Percentiles rank a stretch among this genome's conserved stretches.
These are phyloP conservation scores for Penicillium sp. DNA, from an alignment of 2,329 filamentous ascomycete species.

Conservation along the genomic window DNA sequence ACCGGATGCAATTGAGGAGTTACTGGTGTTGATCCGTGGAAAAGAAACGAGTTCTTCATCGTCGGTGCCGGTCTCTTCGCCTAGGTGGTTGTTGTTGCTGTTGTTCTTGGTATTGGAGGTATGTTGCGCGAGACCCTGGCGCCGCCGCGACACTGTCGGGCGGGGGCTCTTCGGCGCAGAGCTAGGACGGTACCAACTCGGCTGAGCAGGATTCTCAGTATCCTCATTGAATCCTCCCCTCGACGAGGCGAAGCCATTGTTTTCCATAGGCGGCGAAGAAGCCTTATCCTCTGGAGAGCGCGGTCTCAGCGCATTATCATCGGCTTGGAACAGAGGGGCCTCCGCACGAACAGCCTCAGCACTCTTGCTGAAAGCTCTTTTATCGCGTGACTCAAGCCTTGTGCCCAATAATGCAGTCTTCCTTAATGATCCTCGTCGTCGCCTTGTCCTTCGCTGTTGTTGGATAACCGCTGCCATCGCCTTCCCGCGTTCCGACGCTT, in stretches of 20 bases:
- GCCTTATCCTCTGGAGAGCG: constrained; percentile 9
- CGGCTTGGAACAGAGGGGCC: background rate
- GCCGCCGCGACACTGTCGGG: constrained; percentile 30
- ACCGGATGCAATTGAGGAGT: constrained; percentile 9
- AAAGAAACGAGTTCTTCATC: constrained; percentile 77
- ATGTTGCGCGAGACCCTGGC: constrained; percentile 47
- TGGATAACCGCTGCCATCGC: constrained; percentile 52
- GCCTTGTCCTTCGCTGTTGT: constrained; percentile 58
- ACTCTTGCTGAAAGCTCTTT: constrained; percentile 23
- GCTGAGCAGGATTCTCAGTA: constrained; percentile 11
- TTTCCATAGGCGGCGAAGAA: constrained; percentile 1
- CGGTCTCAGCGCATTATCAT: background rate
- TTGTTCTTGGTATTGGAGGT: background rate
- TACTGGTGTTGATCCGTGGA: constrained; percentile 45
- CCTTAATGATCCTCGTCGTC: constrained; percentile 78
- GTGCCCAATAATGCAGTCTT: constrained; percentile 80
- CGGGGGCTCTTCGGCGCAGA: constrained; percentile 18
- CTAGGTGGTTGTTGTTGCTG: constrained; percentile 54
- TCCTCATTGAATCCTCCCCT: constrained; percentile 18
- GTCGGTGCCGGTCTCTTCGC: constrained; percentile 72
- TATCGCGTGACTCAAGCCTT: constrained; percentile 37
- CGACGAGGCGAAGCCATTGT: constrained; percentile 4
- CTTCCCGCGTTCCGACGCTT: constrained; percentile 41
- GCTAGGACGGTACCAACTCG: constrained; percentile 18
- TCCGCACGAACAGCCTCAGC: constrained; percentile 17